Conservation (phyloP, 768 basidiomycete species). For the Suillus spraguei region DNA sequence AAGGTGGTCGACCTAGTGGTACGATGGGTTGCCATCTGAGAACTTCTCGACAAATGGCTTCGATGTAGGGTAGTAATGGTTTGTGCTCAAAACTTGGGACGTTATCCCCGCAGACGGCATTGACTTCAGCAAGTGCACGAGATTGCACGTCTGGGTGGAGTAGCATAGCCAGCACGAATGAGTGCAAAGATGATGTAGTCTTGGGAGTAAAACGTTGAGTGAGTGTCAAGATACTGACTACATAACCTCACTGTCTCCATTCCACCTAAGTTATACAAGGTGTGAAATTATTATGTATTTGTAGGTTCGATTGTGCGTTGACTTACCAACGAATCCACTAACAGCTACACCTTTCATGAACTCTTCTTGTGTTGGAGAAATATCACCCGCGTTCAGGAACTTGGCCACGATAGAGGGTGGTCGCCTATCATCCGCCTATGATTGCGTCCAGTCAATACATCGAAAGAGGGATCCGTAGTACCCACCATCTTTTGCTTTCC, state of each 20-base stretch:
- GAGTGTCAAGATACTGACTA: neutral
- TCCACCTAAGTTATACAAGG: constrained; percentile 14
- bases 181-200: constrained; percentile 19
- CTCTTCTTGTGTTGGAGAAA: constrained; percentile 1
- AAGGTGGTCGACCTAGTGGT: constrained; percentile 15
- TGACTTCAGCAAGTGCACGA: constrained; percentile 30
- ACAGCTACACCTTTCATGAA: constrained; percentile 6
- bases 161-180: constrained; percentile 29
- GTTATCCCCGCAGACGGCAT: constrained; percentile 23
- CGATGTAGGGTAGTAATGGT: constrained; percentile 27
- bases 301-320: neutral
- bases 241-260: constrained; percentile 23
- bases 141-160: constrained; percentile 29
- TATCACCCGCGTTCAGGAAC: neutral
- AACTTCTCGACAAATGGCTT: constrained; percentile 27
- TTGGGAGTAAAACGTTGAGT: constrained; percentile 6
- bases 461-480: neutral
- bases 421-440: neutral
- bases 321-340: constrained; percentile 10
- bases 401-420: neutral
- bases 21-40: constrained; percentile 24
- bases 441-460: neutral
- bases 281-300: neutral
- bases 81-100: constrained; percentile 30
- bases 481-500: constrained; percentile 30